These are phyloP conservation scores for Penicillium pancosmium DNA, from an alignment of 495 filamentous ascomycete species.

Conservation along the genomic window DNA sequence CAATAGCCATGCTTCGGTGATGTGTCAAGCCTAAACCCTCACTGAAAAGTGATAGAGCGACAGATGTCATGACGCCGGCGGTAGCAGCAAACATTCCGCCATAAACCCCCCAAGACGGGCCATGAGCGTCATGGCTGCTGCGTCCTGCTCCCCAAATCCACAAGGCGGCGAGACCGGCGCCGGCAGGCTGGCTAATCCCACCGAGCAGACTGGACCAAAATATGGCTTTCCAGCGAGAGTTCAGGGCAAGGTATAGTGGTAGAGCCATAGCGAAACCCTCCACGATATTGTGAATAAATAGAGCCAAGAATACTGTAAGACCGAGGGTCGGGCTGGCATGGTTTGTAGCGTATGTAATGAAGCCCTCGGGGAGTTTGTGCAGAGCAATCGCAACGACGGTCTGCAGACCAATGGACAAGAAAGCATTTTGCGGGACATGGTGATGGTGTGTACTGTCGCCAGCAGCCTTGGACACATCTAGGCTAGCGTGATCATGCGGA, in stretches of 20 bases:
- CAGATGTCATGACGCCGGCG: conserved; percentile 91
- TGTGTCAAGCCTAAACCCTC: conserved; percentile 84
- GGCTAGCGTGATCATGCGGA: conserved; percentile 28
- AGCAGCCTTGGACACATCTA: conserved; percentile 19
- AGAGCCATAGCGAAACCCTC: conserved; percentile 95
- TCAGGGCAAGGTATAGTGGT: conserved; percentile 85
- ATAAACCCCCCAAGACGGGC: conserved; percentile 72
- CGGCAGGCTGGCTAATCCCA: conserved; percentile 82
- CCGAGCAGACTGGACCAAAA: conserved; percentile 82
- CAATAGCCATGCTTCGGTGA: conserved; percentile 74
- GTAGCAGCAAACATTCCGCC: conserved; percentile 88
- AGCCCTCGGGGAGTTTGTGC: conserved; percentile 96
- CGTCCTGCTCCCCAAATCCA: conserved; percentile 71
- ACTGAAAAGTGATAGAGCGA: conserved; percentile 85
- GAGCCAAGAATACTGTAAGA: conserved; percentile 87
- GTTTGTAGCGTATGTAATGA: conserved; percentile 98
- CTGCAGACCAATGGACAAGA: conserved; percentile 89
- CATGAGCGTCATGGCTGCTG: conserved; percentile 45
- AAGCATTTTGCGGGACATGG: conserved; percentile 94
- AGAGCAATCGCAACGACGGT: conserved; percentile 92
- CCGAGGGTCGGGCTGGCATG: conserved; percentile 89
- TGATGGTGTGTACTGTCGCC: conserved; percentile 75
- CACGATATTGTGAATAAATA: conserved; percentile 97
- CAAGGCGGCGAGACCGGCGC: conserved; percentile 78
- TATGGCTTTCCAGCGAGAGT: conserved; percentile 76